Evolutionary conservation across 495 filamentous ascomycete species (phyloP), one percentile per base, ranked within the genome.

Genomic region (Pyronema domesticum): DNA sequence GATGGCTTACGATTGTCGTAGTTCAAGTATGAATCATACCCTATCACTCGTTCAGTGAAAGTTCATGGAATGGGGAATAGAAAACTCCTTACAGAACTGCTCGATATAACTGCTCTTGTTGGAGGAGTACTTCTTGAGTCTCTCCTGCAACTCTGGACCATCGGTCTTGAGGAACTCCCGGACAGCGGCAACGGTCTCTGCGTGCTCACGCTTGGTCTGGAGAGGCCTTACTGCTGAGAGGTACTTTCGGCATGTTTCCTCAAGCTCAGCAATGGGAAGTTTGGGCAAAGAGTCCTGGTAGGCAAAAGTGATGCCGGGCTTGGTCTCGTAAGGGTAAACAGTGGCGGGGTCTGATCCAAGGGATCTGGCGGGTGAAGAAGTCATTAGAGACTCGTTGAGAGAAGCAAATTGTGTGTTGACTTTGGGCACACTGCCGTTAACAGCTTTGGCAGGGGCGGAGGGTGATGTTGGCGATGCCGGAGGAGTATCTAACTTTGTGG

Each of bases 21-120:
- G 67, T 96, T 96, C 46, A 96, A 73, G 65, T 95, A 98, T 34
- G 91, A 96, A 67, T 98, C 91, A 64, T 96, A 98, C 91, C 91
- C 89, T 96, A 62, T 23, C 46, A 37, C 18, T 51, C 46, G 8
- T 50, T 65, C 23, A 68, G 67, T 36, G 30, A 11, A 45, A n/a
- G 19, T n/a, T 5, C 17, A 15, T 7, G 33, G 19, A 3, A 19
- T 35, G 11, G 23, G 36, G 14, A 2, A 3, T 35, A 56, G 40
- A 63, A 19, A 13, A 48, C 43, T 77, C 23, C 89, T 56, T 79
- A 96, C 89, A 98, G 59, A 98, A 98, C 66, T 98, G 91, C 66
- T 98, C 91, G 57, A 98, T 96, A 65, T 93, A 98, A 67, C 93
- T 98, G 8, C 86, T 86, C 69, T 87, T 88, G 18, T 82, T 87